Evolutionary conservation across 2,329 filamentous ascomycete species (phyloP).

Genomic region (Botrytis byssoidea): DNA sequence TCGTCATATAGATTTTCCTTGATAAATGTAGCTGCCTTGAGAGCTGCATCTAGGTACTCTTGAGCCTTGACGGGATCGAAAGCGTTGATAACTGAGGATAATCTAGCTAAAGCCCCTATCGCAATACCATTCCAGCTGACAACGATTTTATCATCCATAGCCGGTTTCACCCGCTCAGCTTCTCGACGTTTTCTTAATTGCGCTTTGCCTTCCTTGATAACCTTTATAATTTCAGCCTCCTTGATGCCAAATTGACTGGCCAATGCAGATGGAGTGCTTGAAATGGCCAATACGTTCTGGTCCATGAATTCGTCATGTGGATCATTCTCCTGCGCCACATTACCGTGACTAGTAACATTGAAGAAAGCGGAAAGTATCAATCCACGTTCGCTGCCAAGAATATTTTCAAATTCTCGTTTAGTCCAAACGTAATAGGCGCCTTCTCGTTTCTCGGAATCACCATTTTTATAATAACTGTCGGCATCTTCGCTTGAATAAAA

Average conservation of each 20-base stretch:
- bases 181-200: constrained; percentile 72
- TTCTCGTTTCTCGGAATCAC: constrained; percentile 79
- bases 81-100: constrained; percentile 64
- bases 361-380: constrained; percentile 80
- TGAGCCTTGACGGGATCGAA: constrained; percentile 57
- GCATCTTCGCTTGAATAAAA: constrained; percentile 90
- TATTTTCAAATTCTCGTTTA: constrained; percentile 75
- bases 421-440: constrained; percentile 97
- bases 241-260: constrained; percentile 72
- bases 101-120: constrained; percentile 76
- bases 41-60: constrained; percentile 64
- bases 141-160: constrained; percentile 84
- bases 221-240: constrained; percentile 64
- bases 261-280: constrained; percentile 65
- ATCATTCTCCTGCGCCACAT: constrained; percentile 79
- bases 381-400: constrained; percentile 66
- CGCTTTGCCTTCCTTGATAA: constrained; percentile 64
- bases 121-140: constrained; percentile 86
- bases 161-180: constrained; percentile 70
- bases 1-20: constrained; percentile 70
- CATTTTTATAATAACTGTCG: constrained; percentile 73
- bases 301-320: constrained; percentile 92
- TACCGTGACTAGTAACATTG: constrained; percentile 80
- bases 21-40: constrained; percentile 70
- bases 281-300: constrained; percentile 81